Percentiles rank a stretch among this genome's conserved stretches.
Conservation (phyloP, 192 early-diverging fungal genomes). For the Coemansia sp. region DNA sequence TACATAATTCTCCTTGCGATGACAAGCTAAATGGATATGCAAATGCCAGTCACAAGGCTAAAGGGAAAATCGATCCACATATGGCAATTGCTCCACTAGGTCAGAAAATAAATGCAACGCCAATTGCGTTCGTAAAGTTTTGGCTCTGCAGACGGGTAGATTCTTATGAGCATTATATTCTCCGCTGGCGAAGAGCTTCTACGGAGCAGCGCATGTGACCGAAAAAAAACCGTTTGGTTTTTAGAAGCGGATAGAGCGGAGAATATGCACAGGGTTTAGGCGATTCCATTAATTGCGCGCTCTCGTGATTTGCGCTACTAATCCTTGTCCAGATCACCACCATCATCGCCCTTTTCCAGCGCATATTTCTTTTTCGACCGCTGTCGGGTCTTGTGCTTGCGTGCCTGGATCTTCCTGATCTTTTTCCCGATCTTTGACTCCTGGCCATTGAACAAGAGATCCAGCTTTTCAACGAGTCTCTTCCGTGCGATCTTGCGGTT, state of each 20-base stretch:
- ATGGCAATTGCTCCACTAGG: too few species aligned
- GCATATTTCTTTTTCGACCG: slow-evolving; percentile 65
- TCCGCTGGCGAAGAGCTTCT: too few species aligned
- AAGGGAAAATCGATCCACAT: too few species aligned
- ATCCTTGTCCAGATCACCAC: neutral
- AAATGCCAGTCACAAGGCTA: neutral
- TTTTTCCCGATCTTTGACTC: slow-evolving; percentile 64
- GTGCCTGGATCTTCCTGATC: slow-evolving; percentile 62
- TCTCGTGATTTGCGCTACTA: neutral
- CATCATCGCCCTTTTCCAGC: neutral
- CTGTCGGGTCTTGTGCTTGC: slow-evolving; percentile 59
- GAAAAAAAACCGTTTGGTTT: neutral
- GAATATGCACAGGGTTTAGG: neutral
- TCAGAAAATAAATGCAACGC: too few species aligned
- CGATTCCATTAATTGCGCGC: neutral
- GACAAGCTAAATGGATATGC: too few species aligned
- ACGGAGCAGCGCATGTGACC: too few species aligned
- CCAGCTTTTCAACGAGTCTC: slow-evolving; percentile 66
- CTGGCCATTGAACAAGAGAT: slow-evolving; percentile 66
- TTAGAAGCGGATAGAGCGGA: too few species aligned
- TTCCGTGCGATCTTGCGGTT: slow-evolving; percentile 74
- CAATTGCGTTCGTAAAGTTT: too few species aligned
- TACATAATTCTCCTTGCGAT: too few species aligned
- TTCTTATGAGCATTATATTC: too few species aligned
- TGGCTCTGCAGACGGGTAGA: too few species aligned